phyloP scores from a whole-genome alignment of 2,329 filamentous ascomycete species.

The Ophiostoma fasciatum region DNA sequence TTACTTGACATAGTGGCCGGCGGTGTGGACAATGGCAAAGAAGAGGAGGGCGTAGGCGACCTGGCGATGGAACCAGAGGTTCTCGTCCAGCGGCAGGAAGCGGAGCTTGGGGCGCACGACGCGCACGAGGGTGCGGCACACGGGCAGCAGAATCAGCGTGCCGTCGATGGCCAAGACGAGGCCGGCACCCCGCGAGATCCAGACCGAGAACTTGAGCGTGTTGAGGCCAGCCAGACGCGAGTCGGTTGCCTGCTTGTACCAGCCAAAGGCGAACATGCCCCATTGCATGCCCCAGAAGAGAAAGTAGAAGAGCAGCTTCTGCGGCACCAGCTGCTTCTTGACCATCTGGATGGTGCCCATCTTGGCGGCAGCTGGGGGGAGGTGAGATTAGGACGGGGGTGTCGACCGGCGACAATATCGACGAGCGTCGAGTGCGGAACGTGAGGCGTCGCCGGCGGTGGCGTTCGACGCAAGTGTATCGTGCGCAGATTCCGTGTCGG shows the following conservation, averaged over 20 bases:
- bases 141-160: constrained; percentile 79
- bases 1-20: constrained; percentile 87
- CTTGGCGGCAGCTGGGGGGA: too few species aligned
- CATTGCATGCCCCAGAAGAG: constrained; percentile 70
- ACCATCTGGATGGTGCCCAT: constrained; percentile 27
- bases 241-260: constrained; percentile 67
- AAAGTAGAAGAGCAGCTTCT: constrained; percentile 65
- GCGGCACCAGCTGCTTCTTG: constrained; percentile 50
- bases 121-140: constrained; percentile 82
- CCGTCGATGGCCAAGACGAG: constrained; percentile 72
- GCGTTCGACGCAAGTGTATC: neutral
- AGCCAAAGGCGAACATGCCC: constrained; percentile 69
- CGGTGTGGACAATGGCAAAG: constrained; percentile 64
- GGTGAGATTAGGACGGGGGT: constrained; percentile 21
- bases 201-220: constrained; percentile 72
- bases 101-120: constrained; percentile 73
- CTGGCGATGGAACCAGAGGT: constrained; percentile 92
- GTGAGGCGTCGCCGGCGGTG: neutral
- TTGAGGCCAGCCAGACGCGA: constrained; percentile 62
- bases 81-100: constrained; percentile 90
- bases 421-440: constrained; percentile 1
- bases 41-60: constrained; percentile 78
- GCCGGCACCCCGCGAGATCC: constrained; percentile 89
- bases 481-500: too few species aligned
- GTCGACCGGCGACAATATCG: constrained; percentile 40